These are phyloP conservation scores for Coccinonectria pachysandricola DNA, from an alignment of 2,329 filamentous ascomycete genomes.

Conservation along the genomic window DNA sequence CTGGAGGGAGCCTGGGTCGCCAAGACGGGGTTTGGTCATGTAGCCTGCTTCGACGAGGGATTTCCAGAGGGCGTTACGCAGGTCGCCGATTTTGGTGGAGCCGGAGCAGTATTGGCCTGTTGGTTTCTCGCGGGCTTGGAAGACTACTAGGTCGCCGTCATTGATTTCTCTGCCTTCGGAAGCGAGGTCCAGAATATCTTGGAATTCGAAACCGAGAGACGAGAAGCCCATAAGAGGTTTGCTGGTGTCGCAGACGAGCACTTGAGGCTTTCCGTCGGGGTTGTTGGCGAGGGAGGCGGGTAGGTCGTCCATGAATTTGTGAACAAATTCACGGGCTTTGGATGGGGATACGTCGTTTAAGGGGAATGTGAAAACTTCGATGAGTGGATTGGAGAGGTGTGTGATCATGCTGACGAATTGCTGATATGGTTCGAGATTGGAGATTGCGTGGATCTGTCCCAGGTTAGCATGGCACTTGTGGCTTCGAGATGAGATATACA, in stretches of 20 bases:
- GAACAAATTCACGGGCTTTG: slow-evolving; percentile 51
- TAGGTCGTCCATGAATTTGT: slow-evolving; percentile 57
- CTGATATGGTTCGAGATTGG: slow-evolving; percentile 45
- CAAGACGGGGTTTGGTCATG: slow-evolving; percentile 32
- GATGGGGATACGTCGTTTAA: slow-evolving; percentile 41
- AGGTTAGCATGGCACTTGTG: slow-evolving; percentile 4
- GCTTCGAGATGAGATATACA: slow-evolving; percentile 16
- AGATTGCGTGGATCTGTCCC: slow-evolving; percentile 52
- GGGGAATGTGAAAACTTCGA: slow-evolving; percentile 65
- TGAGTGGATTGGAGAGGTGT: slow-evolving; percentile 52
- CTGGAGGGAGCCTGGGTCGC: slow-evolving; percentile 36
- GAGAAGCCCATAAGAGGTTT: slow-evolving; percentile 70
- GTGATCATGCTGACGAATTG: slow-evolving; percentile 68
- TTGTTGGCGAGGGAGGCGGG: slow-evolving; percentile 55
- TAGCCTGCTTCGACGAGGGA: slow-evolving; percentile 54
- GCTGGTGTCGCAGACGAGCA: slow-evolving; percentile 63
- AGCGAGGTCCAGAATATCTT: slow-evolving; percentile 38
- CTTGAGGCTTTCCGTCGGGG: slow-evolving; percentile 65
- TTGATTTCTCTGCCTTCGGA: slow-evolving; percentile 33
- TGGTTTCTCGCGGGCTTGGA: slow-evolving; percentile 64
- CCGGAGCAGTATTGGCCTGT: slow-evolving; percentile 47
- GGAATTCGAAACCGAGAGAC: slow-evolving; percentile 56
- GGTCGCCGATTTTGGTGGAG: slow-evolving; percentile 60
- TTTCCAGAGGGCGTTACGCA: slow-evolving; percentile 61
- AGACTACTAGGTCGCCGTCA: slow-evolving; percentile 64